Evolutionary conservation across 352 stramenopile genomes (phyloP).

Genomic region (Phytopythium delawarense): DNA sequence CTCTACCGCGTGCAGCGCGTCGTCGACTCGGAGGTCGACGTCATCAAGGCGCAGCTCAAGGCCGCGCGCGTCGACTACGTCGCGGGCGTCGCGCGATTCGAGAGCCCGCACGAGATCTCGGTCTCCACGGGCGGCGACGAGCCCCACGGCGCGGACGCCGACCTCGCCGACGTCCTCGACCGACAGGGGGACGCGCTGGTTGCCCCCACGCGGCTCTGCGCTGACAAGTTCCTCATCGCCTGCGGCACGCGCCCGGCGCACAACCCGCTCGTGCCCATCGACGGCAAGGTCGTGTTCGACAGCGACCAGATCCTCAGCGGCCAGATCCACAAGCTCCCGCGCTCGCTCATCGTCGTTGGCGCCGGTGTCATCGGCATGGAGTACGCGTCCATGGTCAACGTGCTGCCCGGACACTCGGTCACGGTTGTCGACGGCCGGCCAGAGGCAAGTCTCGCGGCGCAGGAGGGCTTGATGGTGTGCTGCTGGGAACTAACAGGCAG

Average conservation of each 20-base stretch:
- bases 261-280: conserved; percentile 70
- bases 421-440: conserved; percentile 81
- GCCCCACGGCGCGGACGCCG: conserved; percentile 10
- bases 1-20: conserved; percentile 77
- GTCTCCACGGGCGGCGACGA: conserved; percentile 34
- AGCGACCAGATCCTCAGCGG: conserved; percentile 78
- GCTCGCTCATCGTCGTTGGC: conserved; percentile 77
- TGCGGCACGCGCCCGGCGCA: conserved; percentile 83
- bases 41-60: conserved; percentile 81
- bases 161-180: conserved; percentile 7
- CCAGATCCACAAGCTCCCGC: conserved; percentile 59
- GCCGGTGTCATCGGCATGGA: conserved; percentile 90
- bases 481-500: background rate
- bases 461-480: background rate
- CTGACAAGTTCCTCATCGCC: conserved; percentile 81
- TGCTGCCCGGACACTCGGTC: conserved; percentile 82
- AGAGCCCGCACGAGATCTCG: conserved; percentile 74
- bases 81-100: conserved; percentile 68
- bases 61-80: conserved; percentile 68
- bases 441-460: conserved; percentile 33
- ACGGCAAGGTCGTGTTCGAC: conserved; percentile 81
- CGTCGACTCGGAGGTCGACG: conserved; percentile 70
- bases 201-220: conserved; percentile 41
- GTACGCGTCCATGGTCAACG: conserved; percentile 90
- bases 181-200: conserved; percentile 16